Percentiles rank a stretch among this genome's conserved stretches.
phyloP scores from a whole-genome alignment of 2,329 filamentous ascomycete species.

The Emergomyces pasteurianus region DNA sequence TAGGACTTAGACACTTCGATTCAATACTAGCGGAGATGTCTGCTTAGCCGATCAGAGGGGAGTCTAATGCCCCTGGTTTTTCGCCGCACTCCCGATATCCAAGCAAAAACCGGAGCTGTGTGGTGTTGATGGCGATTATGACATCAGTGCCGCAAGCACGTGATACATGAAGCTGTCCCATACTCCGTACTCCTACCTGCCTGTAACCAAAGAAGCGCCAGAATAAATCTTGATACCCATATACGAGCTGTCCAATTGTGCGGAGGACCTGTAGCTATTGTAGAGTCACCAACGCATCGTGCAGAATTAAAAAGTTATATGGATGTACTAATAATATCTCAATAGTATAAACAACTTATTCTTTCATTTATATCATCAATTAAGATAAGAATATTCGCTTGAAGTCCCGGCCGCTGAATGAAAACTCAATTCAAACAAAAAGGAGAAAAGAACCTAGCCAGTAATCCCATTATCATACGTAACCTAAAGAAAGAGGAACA shows the following conservation, averaged over 20 bases:
- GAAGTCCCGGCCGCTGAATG: neutral
- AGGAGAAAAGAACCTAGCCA: neutral
- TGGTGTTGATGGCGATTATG: neutral
- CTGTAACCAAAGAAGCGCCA: no score
- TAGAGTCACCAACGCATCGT: no score
- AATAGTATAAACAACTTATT: neutral
- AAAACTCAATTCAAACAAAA: neutral
- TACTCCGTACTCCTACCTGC: no score
- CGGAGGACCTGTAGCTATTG: no score
- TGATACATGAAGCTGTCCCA: no score
- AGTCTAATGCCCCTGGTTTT: no score
- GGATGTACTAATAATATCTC: neutral
- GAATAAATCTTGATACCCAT: neutral
- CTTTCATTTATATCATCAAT: neutral
- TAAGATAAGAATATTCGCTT: neutral
- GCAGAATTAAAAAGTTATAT: no score
- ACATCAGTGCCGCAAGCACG: neutral
- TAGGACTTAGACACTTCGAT: neutral
- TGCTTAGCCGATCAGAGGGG: no score
- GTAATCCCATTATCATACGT: conserved; percentile 1
- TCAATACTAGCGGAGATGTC: no score
- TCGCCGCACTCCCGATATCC: no score
- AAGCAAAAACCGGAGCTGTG: no score
- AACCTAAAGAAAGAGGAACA: neutral
- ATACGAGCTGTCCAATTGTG: no score